These are phyloP conservation scores for Sordaria brevicollis DNA, from an alignment of 495 filamentous ascomycete genomes.

Conservation along the genomic window DNA sequence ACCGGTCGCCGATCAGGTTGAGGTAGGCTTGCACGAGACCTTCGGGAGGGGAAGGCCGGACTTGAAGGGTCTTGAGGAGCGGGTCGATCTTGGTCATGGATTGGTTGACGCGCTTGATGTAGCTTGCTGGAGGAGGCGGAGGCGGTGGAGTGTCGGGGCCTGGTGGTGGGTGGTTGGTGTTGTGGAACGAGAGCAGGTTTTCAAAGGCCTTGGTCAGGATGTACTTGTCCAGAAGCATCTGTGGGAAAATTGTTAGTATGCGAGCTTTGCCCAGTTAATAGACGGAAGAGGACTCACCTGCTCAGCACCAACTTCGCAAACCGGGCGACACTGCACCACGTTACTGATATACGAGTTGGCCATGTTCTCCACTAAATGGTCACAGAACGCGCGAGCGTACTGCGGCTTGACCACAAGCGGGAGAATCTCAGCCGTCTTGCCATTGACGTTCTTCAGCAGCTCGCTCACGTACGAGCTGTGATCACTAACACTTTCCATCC, in stretches of 20 bases:
- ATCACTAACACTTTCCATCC: constrained; percentile 88
- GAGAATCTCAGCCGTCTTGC: constrained; percentile 60
- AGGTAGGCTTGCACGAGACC: constrained; percentile 95
- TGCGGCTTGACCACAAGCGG: constrained; percentile 79
- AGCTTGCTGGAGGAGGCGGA: constrained; percentile 46
- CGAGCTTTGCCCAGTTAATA: not conserved
- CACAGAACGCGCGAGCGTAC: constrained; percentile 89
- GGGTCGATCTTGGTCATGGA: constrained; percentile 82
- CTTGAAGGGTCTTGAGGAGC: constrained; percentile 92
- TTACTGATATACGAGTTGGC: constrained; percentile 69
- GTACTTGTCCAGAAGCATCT: constrained; percentile 92
- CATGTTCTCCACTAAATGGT: constrained; percentile 81
- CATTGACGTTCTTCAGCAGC: constrained; percentile 60
- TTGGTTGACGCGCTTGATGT: constrained; percentile 78
- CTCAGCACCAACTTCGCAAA: constrained; percentile 92
- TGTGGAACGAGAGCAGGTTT: constrained; percentile 51
- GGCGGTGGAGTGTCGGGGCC: constrained; percentile 23
- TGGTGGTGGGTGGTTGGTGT: constrained; percentile 16
- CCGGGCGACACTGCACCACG: constrained; percentile 78
- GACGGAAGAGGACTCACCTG: constrained; percentile 43
- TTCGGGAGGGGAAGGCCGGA: constrained; percentile 81
- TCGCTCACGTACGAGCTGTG: constrained; percentile 87
- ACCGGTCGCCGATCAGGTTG: constrained; percentile 82
- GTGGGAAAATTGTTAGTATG: not conserved
- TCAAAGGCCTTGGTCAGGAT: constrained; percentile 76